A percentile compares a stretch with the other conserved stretches of the same genome.
These are phyloP conservation scores for Neofusicoccum umdonicola DNA, from an alignment of 2,329 filamentous ascomycete species.

Conservation along the genomic window DNA sequence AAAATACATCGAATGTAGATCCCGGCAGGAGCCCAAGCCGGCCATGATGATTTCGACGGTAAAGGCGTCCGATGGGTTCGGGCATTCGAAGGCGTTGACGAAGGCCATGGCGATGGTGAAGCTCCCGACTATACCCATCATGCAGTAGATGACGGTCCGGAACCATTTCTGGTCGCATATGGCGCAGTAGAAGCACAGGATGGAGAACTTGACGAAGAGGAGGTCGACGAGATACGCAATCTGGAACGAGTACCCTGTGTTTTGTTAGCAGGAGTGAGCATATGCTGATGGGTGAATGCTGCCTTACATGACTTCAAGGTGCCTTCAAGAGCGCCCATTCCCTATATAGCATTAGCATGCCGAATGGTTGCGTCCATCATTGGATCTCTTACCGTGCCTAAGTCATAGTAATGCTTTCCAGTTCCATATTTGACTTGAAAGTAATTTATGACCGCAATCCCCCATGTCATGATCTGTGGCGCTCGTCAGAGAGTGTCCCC, in stretches of 20 bases:
- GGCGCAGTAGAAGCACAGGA: constrained; percentile 35
- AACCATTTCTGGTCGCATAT: constrained; percentile 35
- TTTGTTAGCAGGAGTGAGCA: not conserved
- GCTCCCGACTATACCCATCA: constrained; percentile 30
- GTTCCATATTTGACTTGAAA: constrained; percentile 32
- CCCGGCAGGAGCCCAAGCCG: constrained; percentile 29
- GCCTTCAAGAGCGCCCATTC: constrained; percentile 5
- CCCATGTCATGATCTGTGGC: constrained; percentile 34
- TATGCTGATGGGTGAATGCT: too few relatives aligned
- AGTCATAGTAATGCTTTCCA: constrained; percentile 25
- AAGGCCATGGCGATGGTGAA: constrained; percentile 31
- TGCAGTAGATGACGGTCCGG: constrained; percentile 29
- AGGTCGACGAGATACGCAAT: constrained; percentile 27
- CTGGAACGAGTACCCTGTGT: constrained; percentile 28
- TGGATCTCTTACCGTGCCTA: not conserved
- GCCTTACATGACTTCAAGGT: constrained; percentile 21
- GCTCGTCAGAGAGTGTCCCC: not conserved
- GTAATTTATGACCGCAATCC: constrained; percentile 35
- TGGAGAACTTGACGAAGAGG: constrained; percentile 34
- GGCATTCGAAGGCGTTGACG: constrained; percentile 33
- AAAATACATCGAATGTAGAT: constrained; percentile 32
- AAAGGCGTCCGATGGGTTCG: constrained; percentile 28
- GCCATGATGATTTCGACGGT: constrained; percentile 28
- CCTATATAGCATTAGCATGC: not conserved
- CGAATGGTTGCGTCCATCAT: too few relatives aligned